Percentiles rank a stretch among this genome's conserved stretches.
Evolutionary conservation across 108 stramenopile species (phyloP).

Genomic region (Nitzschia sp.): DNA sequence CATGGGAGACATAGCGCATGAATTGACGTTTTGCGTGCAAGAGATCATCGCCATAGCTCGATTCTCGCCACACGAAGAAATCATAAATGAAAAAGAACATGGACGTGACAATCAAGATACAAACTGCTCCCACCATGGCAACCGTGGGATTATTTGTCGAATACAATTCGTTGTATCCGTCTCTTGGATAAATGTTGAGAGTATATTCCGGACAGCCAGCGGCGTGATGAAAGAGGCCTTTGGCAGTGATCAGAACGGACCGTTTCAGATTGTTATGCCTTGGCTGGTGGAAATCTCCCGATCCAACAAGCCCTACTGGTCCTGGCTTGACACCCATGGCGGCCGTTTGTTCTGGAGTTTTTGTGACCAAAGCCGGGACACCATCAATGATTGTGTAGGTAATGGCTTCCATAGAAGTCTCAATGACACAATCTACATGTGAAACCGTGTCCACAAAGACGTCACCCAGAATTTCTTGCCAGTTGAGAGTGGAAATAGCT

Average conservation of each 20-base stretch:
- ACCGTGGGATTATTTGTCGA: background rate
- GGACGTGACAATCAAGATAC: background rate
- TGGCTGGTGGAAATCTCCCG: background rate
- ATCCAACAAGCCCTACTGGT: background rate
- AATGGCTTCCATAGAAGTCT: background rate
- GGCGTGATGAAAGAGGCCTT: background rate
- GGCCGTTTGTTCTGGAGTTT: background rate
- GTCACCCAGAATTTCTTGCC: background rate
- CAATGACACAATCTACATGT: background rate
- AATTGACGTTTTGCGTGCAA: constrained; percentile 30
- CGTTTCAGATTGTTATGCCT: background rate
- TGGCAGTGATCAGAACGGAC: background rate
- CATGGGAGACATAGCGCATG: constrained; percentile 33
- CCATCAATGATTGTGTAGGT: background rate
- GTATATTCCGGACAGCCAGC: background rate
- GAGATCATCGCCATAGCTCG: constrained; percentile 4
- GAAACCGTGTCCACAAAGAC: background rate
- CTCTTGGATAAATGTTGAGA: background rate
- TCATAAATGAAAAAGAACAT: background rate
- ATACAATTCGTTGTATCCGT: background rate
- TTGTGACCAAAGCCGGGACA: background rate
- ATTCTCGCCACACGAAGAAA: background rate
- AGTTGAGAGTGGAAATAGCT: background rate
- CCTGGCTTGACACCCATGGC: too few species aligned
- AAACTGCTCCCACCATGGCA: background rate